A percentile compares a stretch with the other conserved stretches of the same genome.
phyloP scores from a whole-genome alignment of 495 filamentous ascomycete genomes.

The Tuber magnatum region DNA sequence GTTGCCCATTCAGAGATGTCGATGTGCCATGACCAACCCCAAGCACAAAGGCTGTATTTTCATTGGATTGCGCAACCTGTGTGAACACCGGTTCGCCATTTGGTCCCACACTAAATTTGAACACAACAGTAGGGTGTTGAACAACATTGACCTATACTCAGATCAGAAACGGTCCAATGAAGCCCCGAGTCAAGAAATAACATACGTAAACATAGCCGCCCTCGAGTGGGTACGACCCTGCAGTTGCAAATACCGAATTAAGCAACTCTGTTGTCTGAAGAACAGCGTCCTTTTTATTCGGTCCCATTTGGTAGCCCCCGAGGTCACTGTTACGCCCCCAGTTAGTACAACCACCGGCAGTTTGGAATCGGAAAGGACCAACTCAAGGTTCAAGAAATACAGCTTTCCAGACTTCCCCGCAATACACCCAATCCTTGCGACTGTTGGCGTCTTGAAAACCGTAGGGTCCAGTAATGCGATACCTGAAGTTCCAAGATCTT shows the following conservation, averaged over 20 bases:
- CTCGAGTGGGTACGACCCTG: conserved; percentile 43
- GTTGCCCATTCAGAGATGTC: conserved; percentile 42
- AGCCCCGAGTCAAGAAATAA: background rate
- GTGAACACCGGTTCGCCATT: conserved; percentile 41
- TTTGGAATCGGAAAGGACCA: background rate
- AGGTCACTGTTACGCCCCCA: conserved; percentile 31
- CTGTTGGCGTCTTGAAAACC: conserved; percentile 30
- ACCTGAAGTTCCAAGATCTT: conserved; percentile 46
- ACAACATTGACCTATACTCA: conserved; percentile 35
- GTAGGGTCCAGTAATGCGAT: conserved; percentile 25
- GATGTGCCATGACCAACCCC: conserved; percentile 43
- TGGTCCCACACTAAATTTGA: conserved; percentile 41
- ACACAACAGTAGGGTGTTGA: conserved; percentile 40
- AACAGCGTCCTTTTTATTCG: conserved; percentile 40
- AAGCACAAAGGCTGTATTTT: conserved; percentile 39
- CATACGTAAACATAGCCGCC: conserved; percentile 45
- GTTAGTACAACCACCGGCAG: conserved; percentile 13
- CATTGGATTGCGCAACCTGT: conserved; percentile 41
- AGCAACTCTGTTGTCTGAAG: conserved; percentile 39
- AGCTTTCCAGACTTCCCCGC: conserved; percentile 43
- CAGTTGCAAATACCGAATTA: conserved; percentile 44
- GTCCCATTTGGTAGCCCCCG: conserved; percentile 43
- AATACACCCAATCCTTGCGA: conserved; percentile 39
- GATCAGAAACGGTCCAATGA: conserved; percentile 7
- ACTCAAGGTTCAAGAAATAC: conserved; percentile 43